Percentiles rank a stretch among this genome's conserved stretches.
Conservation (phyloP, 2,329 filamentous ascomycete genomes). For the Lachnellula occidentalis region DNA sequence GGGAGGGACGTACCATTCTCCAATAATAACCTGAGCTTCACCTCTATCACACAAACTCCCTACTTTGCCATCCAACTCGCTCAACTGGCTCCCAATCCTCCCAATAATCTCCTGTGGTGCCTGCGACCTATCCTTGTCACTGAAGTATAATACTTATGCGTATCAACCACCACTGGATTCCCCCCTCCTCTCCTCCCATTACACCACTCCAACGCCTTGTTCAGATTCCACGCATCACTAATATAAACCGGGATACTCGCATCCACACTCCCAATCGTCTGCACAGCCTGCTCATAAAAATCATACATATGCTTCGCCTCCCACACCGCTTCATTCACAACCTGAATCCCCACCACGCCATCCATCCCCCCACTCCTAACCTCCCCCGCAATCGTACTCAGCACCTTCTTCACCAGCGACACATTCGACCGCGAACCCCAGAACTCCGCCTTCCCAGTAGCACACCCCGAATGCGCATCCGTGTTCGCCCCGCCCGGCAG, state of each 20-base stretch:
- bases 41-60: slow-evolving; percentile 44
- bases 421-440: slow-evolving; percentile 42
- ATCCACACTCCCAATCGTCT: slow-evolving; percentile 43
- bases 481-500: slow-evolving; percentile 53
- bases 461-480: slow-evolving; percentile 51
- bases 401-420: slow-evolving; percentile 40
- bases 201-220: slow-evolving; percentile 40
- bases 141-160: slow-evolving; percentile 54
- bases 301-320: slow-evolving; percentile 47
- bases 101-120: slow-evolving; percentile 46
- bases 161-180: slow-evolving; percentile 51
- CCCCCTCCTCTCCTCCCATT: slow-evolving; percentile 33
- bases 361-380: slow-evolving; percentile 30
- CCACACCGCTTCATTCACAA: slow-evolving; percentile 51
- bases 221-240: slow-evolving; percentile 52
- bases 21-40: slow-evolving; percentile 46
- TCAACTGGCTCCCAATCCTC: slow-evolving; percentile 39
- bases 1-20: slow-evolving; percentile 40
- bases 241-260: slow-evolving; percentile 48
- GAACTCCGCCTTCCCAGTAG: slow-evolving; percentile 44
- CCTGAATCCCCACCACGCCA: slow-evolving; percentile 49
- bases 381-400: slow-evolving; percentile 46
- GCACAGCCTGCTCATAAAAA: slow-evolving; percentile 49
- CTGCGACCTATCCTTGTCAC: slow-evolving; percentile 45
- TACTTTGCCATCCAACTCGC: slow-evolving; percentile 40